Conservation (phyloP, 345 rosid genomes). For the Nephelium lappaceum region DNA sequence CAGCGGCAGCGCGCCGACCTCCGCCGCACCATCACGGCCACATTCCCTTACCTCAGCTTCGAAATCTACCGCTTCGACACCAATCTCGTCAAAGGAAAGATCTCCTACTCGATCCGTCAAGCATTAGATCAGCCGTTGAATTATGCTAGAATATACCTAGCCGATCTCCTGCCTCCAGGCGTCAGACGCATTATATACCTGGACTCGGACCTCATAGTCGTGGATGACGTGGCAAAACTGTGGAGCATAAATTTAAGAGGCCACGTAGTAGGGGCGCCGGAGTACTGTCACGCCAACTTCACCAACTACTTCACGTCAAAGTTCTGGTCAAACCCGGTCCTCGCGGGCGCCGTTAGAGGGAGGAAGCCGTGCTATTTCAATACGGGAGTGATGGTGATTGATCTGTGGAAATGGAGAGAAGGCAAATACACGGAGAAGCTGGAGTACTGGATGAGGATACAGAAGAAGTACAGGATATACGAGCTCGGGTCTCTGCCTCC, state of each 20-base stretch:
- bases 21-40: conserved; percentile 56
- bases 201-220: conserved; percentile 85
- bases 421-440: conserved; percentile 63
- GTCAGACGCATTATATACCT: conserved; percentile 81
- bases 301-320: conserved; percentile 64
- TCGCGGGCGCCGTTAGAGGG: conserved; percentile 49
- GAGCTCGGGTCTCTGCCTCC: conserved; percentile 89
- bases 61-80: conserved; percentile 75
- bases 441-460: conserved; percentile 77
- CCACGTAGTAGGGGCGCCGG: conserved; percentile 83
- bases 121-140: conserved; percentile 88
- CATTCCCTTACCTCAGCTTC: conserved; percentile 74
- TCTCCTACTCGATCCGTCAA: conserved; percentile 71
- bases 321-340: conserved; percentile 66
- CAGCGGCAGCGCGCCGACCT: conserved; percentile 54
- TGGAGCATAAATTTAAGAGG: conserved; percentile 59
- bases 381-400: conserved; percentile 96
- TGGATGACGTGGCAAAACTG: conserved; percentile 81
- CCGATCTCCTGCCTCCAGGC: conserved; percentile 64
- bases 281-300: conserved; percentile 83
- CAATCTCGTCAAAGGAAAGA: conserved; percentile 60
- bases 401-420: conserved; percentile 71
- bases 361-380: conserved; percentile 73
- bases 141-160: conserved; percentile 86
- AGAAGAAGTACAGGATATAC: conserved; percentile 71